These are phyloP conservation scores for Oryza glaberrima DNA, from an alignment of 176 grass and related monocot species.

Conservation along the genomic window DNA sequence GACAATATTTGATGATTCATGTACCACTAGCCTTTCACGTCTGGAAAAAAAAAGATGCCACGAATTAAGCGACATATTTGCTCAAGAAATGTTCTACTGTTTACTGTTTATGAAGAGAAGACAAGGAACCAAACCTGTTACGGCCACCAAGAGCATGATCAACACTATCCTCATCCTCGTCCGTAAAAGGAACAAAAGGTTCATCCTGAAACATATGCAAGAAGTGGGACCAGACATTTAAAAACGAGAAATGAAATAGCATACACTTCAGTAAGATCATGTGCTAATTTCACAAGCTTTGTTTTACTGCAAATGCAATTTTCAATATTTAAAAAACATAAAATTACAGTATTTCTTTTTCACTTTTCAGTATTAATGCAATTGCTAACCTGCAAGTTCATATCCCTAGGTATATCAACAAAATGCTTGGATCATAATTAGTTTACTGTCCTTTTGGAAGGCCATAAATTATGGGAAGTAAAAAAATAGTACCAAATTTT, in stretches of 20 bases:
- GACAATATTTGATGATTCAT: slow-evolving; percentile 72
- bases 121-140: slow-evolving; percentile 50
- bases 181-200: slow-evolving; percentile 63
- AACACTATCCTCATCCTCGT: slow-evolving; percentile 64
- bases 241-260: background rate
- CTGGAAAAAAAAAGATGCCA: slow-evolving; percentile 50
- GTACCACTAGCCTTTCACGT: slow-evolving; percentile 49
- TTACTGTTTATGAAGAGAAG: slow-evolving; percentile 21
- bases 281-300: background rate
- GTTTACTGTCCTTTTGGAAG: background rate
- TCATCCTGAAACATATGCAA: slow-evolving; percentile 47
- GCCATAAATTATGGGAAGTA: slow-evolving; percentile 2
- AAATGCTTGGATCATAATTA: background rate
- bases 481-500: background rate
- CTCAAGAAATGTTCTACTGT: slow-evolving; percentile 8
- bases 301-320: background rate
- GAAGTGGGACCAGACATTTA: slow-evolving; percentile 7
- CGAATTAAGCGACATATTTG: slow-evolving; percentile 20
- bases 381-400: background rate
- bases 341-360: background rate
- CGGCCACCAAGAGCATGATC: slow-evolving; percentile 51
- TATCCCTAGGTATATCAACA: slow-evolving; percentile 1
- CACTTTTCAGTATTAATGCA: slow-evolving; percentile 5
- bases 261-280: slow-evolving; percentile 1
- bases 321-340: background rate